A percentile compares a stretch with the other conserved stretches of the same genome.
phyloP scores from a whole-genome alignment of 106 monocot genomes.

The Allium sativum region DNA sequence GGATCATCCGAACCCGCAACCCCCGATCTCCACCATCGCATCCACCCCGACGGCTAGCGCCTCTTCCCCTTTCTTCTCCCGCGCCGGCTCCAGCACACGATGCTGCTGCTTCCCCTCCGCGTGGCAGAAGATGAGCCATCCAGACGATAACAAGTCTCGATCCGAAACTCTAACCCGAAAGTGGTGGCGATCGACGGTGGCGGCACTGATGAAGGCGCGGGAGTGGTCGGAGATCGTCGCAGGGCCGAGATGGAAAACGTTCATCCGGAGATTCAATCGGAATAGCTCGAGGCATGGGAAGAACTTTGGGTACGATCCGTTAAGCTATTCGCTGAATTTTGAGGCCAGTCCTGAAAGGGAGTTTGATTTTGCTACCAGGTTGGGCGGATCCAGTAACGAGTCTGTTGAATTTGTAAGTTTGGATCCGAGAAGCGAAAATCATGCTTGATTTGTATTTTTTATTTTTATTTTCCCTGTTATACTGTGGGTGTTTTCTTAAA shows the following conservation, averaged over 20 bases:
- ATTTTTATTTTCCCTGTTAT: too few species aligned
- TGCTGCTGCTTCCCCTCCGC: neutral
- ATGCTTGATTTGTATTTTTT: too few species aligned
- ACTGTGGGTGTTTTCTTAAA: too few species aligned
- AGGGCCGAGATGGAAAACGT: conserved; percentile 65
- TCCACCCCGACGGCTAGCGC: neutral
- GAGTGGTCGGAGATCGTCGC: conserved; percentile 83
- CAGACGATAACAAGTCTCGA: neutral
- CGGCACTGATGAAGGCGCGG: conserved; percentile 41
- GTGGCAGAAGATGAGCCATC: neutral
- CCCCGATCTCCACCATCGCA: neutral
- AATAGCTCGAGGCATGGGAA: neutral
- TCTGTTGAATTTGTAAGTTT: too few species aligned
- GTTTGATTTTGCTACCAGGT: conserved; percentile 42
- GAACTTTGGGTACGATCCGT: conserved; percentile 38
- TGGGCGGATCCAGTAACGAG: conserved; percentile 6
- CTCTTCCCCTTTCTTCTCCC: neutral
- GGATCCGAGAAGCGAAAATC: too few species aligned
- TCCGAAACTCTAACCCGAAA: neutral
- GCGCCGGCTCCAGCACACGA: conserved; percentile 4
- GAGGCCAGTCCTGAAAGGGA: conserved; percentile 38
- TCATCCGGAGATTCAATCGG: conserved; percentile 42
- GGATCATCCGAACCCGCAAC: neutral
- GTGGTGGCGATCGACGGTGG: conserved; percentile 1
- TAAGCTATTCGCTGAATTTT: conserved; percentile 63